These are phyloP conservation scores for Sherardia arvensis DNA, from an alignment of 257 asterid species.

Conservation along the genomic window DNA sequence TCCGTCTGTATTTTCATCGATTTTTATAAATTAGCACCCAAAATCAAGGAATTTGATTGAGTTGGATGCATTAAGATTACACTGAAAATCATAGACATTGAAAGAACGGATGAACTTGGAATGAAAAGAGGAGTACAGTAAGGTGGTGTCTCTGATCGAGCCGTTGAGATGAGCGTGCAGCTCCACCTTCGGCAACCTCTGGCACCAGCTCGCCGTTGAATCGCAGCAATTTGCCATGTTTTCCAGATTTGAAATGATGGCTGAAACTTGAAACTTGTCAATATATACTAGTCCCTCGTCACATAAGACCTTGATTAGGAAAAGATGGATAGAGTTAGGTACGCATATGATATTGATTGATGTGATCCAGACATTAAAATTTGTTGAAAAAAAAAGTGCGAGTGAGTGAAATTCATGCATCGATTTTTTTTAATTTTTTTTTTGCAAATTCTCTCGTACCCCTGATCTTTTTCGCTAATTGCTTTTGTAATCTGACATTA, in stretches of 20 bases:
- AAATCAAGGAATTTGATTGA: not conserved
- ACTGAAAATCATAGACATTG: not conserved
- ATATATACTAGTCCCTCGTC: too few species aligned
- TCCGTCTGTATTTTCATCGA: not conserved
- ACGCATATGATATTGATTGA: too few species aligned
- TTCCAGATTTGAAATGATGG: not conserved
- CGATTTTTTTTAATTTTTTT: too few species aligned
- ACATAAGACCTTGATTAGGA: too few species aligned
- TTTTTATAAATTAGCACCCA: not conserved
- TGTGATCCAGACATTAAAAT: too few species aligned
- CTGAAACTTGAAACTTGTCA: not conserved
- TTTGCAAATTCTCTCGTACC: too few species aligned
- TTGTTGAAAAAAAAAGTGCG: too few species aligned
- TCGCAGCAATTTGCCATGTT: slow-evolving; percentile 50
- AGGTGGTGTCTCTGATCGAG: slow-evolving; percentile 77
- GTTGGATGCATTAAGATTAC: not conserved
- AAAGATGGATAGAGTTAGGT: too few species aligned
- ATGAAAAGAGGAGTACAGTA: slow-evolving; percentile 33
- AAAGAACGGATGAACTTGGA: not conserved
- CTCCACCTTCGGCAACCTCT: slow-evolving; percentile 72
- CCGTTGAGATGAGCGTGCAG: slow-evolving; percentile 93
- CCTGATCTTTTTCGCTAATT: too few species aligned
- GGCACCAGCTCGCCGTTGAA: slow-evolving; percentile 44
- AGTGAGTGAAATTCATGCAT: too few species aligned
- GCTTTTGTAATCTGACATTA: too few species aligned